Evolutionary conservation across 345 rosid species (phyloP).

Genomic region (Syzygium aromaticum): DNA sequence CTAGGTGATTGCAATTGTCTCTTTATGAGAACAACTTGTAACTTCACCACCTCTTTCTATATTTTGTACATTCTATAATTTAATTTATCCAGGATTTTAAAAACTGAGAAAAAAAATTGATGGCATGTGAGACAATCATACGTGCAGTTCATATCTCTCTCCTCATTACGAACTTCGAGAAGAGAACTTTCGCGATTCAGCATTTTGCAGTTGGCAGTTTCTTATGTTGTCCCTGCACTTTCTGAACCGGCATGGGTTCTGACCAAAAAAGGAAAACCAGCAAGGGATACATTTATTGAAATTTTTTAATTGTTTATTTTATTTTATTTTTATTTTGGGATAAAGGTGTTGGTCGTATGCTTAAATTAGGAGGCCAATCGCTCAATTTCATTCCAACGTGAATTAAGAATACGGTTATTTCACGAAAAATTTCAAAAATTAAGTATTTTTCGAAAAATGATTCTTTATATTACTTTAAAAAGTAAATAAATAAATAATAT

Average conservation of each 20-base stretch:
- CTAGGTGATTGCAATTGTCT: not conserved
- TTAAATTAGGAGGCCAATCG: not conserved
- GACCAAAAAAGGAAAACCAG: not conserved
- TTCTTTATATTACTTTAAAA: accelerated
- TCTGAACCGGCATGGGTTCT: not conserved
- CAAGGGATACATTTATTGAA: not conserved
- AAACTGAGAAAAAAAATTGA: not conserved
- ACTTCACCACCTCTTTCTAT: not conserved
- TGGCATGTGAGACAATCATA: not conserved
- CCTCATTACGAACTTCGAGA: not conserved
- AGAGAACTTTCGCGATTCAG: not conserved
- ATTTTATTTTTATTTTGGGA: not conserved
- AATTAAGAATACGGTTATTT: not conserved
- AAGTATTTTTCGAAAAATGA: not conserved
- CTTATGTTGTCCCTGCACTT: not conserved
- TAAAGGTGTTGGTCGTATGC: not conserved
- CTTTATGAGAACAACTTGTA: not conserved
- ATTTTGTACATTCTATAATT: not conserved
- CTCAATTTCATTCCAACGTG: not conserved
- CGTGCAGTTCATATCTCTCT: not conserved
- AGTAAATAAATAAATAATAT: not conserved
- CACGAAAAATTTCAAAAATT: not conserved
- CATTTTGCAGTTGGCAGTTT: not conserved
- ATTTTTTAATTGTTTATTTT: not conserved
- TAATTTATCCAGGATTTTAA: not conserved